Percentiles rank a stretch among this genome's conserved stretches.
phyloP scores from a whole-genome alignment of 169 alveolate genomes.

The Theileria annulata region DNA sequence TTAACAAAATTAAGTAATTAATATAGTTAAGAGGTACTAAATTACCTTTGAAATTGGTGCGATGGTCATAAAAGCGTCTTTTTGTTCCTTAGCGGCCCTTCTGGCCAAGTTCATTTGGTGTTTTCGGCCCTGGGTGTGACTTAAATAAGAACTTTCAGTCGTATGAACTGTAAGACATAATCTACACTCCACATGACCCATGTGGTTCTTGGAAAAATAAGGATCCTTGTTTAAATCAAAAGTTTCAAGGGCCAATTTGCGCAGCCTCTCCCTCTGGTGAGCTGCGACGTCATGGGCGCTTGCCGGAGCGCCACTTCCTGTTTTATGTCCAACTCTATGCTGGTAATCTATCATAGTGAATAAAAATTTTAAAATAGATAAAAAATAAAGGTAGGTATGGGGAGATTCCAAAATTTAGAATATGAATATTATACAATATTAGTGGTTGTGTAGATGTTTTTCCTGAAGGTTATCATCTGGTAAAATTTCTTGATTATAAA shows the following conservation, averaged over 20 bases:
- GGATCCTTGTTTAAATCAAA: slow-evolving; percentile 95
- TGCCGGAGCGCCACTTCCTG: slow-evolving; percentile 98
- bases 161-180: slow-evolving; percentile 97
- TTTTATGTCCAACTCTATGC: slow-evolving; percentile 96
- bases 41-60: slow-evolving; percentile 70
- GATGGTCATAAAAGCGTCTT: slow-evolving; percentile 79
- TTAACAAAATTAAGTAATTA: neutral
- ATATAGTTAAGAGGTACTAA: neutral
- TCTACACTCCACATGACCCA: slow-evolving; percentile 89
- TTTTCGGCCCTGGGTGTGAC: slow-evolving; percentile 98
- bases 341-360: slow-evolving; percentile 89
- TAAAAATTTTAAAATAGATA: neutral
- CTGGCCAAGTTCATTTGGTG: slow-evolving; percentile 95
- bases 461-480: slow-evolving; percentile 1
- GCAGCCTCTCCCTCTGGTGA: slow-evolving; percentile 94
- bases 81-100: slow-evolving; percentile 93
- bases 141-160: slow-evolving; percentile 95
- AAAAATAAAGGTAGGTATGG: neutral
- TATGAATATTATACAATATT: neutral
- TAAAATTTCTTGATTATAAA: slow-evolving; percentile 6
- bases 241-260: slow-evolving; percentile 94
- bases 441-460: slow-evolving; percentile 3
- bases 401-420: neutral
- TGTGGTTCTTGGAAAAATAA: slow-evolving; percentile 93
- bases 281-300: slow-evolving; percentile 90